Conservation (phyloP, 2,329 filamentous ascomycete genomes). For the Colletotrichum trifolii region DNA sequence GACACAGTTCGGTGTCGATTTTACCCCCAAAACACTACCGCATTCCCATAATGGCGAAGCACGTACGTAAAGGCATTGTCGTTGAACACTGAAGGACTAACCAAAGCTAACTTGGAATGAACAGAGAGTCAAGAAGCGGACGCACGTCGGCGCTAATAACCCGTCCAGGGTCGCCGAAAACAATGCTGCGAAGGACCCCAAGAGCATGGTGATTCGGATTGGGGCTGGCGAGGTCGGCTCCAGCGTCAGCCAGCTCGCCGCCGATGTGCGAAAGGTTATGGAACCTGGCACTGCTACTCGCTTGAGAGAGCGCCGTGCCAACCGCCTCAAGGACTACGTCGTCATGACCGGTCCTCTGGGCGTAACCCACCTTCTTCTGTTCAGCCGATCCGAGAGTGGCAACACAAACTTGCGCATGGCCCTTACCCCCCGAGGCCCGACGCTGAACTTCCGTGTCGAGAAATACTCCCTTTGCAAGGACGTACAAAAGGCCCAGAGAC, state of each 20-base stretch:
- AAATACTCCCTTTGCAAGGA: slow-evolving; percentile 96
- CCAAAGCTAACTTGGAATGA: too few species aligned
- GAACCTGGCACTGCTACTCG: slow-evolving; percentile 92
- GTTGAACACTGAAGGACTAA: too few species aligned
- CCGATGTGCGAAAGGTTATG: slow-evolving; percentile 93
- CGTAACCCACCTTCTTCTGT: slow-evolving; percentile 91
- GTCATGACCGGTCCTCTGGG: slow-evolving; percentile 96
- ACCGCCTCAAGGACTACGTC: slow-evolving; percentile 90
- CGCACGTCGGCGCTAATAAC: slow-evolving; percentile 77
- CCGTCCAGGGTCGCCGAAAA: slow-evolving; percentile 67
- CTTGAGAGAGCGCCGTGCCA: slow-evolving; percentile 88
- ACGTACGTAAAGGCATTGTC: too few species aligned
- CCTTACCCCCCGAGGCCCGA: slow-evolving; percentile 89
- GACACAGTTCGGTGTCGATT: too few species aligned
- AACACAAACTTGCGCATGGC: slow-evolving; percentile 94
- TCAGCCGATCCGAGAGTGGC: slow-evolving; percentile 88
- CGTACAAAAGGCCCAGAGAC: slow-evolving; percentile 83
- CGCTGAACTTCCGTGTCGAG: slow-evolving; percentile 92
- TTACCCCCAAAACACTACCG: too few species aligned
- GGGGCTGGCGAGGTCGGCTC: slow-evolving; percentile 93
- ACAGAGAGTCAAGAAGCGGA: slow-evolving; percentile 77
- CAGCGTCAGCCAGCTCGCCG: slow-evolving; percentile 89
- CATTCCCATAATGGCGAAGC: too few species aligned
- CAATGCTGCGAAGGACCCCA: slow-evolving; percentile 75
- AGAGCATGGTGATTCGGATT: slow-evolving; percentile 98